These are phyloP conservation scores for Populus hybrid DNA, from an alignment of 441 rosid genomes.

Conservation along the genomic window DNA sequence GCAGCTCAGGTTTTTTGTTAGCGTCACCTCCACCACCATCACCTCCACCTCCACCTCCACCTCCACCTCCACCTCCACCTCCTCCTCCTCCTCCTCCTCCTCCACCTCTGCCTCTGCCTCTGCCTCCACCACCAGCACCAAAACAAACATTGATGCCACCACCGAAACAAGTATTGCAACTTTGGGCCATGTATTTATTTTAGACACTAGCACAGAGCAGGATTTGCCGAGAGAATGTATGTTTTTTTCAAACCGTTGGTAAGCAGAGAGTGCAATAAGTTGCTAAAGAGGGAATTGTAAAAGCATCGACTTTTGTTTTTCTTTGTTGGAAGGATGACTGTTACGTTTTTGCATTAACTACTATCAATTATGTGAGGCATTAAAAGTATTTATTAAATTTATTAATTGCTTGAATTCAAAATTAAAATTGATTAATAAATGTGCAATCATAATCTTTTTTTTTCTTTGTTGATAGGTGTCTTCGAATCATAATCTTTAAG, in stretches of 20 bases:
- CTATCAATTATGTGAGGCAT: neutral
- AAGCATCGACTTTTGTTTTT: neutral
- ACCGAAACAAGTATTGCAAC: neutral
- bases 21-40: neutral
- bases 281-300: neutral
- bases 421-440: neutral
- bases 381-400: neutral
- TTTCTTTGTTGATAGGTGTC: neutral
- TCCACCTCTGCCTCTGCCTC: neutral
- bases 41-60: neutral
- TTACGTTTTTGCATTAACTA: neutral
- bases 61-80: neutral
- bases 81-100: neutral
- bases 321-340: neutral
- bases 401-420: neutral
- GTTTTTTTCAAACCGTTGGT: neutral
- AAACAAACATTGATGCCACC: neutral
- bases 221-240: neutral
- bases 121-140: neutral
- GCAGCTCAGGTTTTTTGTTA: slow-evolving; percentile 37
- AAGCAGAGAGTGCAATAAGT: neutral
- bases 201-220: neutral
- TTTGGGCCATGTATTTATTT: neutral
- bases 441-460: neutral
- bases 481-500: neutral